Percentiles rank a stretch among this genome's conserved stretches.
These are phyloP conservation scores for Starmera dryadoides DNA, from an alignment of 805 yeast species.

Conservation along the genomic window DNA sequence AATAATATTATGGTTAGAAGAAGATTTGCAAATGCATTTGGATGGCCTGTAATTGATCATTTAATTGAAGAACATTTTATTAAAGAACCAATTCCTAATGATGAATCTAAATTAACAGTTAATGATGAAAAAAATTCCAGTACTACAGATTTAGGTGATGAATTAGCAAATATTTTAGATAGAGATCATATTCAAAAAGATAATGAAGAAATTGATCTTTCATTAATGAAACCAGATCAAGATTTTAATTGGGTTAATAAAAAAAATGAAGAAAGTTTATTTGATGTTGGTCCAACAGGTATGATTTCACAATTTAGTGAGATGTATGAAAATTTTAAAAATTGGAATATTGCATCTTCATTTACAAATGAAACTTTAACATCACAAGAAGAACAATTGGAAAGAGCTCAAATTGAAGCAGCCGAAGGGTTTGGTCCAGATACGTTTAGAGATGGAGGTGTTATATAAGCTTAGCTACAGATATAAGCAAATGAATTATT, in stretches of 20 bases:
- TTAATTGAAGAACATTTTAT: slow-evolving; percentile 51
- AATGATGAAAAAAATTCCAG: slow-evolving; percentile 1
- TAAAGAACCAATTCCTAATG: slow-evolving; percentile 5
- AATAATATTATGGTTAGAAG: slow-evolving; percentile 69
- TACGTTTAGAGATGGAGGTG: slow-evolving; percentile 1
- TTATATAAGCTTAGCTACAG: slow-evolving; percentile 2
- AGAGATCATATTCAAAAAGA: slow-evolving; percentile 5
- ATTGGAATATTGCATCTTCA: slow-evolving; percentile 14
- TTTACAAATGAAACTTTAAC: slow-evolving; percentile 4
- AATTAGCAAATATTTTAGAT: slow-evolving; percentile 6
- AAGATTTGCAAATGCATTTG: slow-evolving; percentile 71
- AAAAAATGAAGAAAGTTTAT: slow-evolving; percentile 22
- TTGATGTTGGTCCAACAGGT: slow-evolving; percentile 66
- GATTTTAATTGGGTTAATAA: slow-evolving; percentile 47
- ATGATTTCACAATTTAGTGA: slow-evolving; percentile 59
- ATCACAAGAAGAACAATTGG: slow-evolving; percentile 7
- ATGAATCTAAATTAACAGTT: background rate
- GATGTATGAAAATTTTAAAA: slow-evolving; percentile 38
- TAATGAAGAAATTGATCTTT: slow-evolving; percentile 5
- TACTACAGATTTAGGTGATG: background rate
- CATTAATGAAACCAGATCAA: background rate
- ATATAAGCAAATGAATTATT: slow-evolving; percentile 2
- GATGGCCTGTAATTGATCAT: slow-evolving; percentile 78
- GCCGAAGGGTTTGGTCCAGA: background rate
- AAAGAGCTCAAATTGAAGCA: slow-evolving; percentile 1